Conservation (phyloP, 2,329 filamentous ascomycete genomes). For the Elsinoe batatas region DNA sequence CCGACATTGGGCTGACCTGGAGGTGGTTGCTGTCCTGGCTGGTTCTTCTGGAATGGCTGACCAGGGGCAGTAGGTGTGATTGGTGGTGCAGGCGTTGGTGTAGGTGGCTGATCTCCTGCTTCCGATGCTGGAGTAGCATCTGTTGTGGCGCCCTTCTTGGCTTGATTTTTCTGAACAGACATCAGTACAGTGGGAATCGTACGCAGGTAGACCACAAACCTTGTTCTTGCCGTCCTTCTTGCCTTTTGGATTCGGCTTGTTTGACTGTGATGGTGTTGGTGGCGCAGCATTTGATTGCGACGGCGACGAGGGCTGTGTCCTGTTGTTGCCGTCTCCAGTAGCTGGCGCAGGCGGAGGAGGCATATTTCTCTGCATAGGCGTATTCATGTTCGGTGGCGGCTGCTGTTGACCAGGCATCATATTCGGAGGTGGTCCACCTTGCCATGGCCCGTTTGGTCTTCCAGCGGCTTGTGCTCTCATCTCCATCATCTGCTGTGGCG, state of each 20-base stretch:
- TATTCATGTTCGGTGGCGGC: conserved; percentile 47
- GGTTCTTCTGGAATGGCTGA: conserved; percentile 31
- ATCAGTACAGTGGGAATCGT: conserved; percentile 19
- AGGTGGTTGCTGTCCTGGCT: conserved; percentile 24
- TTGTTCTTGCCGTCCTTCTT: conserved; percentile 66
- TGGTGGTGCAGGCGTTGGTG: conserved; percentile 40
- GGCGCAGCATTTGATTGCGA: conserved; percentile 45
- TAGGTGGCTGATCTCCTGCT: conserved; percentile 35
- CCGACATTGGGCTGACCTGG: conserved; percentile 21
- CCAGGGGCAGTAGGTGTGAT: conserved; percentile 35
- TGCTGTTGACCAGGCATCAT: conserved; percentile 37
- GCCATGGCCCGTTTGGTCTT: conserved; percentile 31
- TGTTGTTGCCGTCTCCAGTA: conserved; percentile 26
- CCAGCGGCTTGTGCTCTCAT: conserved; percentile 27
- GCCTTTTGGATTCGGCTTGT: conserved; percentile 60
- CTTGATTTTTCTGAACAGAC: conserved; percentile 18
- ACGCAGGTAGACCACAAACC: conserved; percentile 42
- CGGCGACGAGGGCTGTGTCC: conserved; percentile 37
- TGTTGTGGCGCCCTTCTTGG: conserved; percentile 31
- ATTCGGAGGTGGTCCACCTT: conserved; percentile 26
- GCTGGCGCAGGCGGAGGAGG: conserved; percentile 40
- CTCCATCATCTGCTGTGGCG: conserved; percentile 44
- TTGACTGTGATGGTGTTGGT: conserved; percentile 63
- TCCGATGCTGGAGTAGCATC: conserved; percentile 33
- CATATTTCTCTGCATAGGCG: conserved; percentile 59